phyloP scores from a whole-genome alignment of 176 grass and related monocot species.

The Luzula sylvatica region DNA sequence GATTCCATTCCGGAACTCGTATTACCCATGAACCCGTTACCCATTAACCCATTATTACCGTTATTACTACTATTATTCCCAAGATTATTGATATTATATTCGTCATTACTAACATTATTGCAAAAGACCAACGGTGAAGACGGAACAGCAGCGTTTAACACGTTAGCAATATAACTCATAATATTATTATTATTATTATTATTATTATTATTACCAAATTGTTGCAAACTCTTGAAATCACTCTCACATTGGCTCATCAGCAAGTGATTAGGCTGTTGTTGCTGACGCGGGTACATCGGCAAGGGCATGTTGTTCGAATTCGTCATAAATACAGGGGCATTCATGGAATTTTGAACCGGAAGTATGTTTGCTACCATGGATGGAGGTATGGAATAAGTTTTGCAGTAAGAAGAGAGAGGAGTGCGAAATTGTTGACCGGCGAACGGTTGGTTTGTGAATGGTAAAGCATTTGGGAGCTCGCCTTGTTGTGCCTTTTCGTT shows the following conservation, averaged over 20 bases:
- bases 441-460: too few relatives aligned
- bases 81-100: constrained; percentile 2
- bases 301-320: constrained; percentile 3
- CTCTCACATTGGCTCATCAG: not conserved
- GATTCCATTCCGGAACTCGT: too few relatives aligned
- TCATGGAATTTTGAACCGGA: not conserved
- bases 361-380: too few relatives aligned
- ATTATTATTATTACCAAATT: not conserved
- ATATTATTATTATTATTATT: not conserved
- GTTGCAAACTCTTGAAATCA: not conserved
- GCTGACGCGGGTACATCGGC: not conserved
- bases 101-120: not conserved
- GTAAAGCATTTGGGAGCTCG: not conserved
- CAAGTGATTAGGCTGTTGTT: not conserved
- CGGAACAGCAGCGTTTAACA: too few relatives aligned
- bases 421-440: too few relatives aligned
- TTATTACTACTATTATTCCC: not conserved
- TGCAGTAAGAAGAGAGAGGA: too few relatives aligned
- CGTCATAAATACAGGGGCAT: not conserved
- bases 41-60: not conserved
- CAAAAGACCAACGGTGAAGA: too few relatives aligned
- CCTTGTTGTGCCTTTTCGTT: constrained; percentile 11
- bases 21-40: too few relatives aligned
- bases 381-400: not conserved
- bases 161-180: too few relatives aligned